phyloP scores from a whole-genome alignment of 225 moss, liverwort and hornwort species.

The Bryoerythrophyllum caledonicum region DNA sequence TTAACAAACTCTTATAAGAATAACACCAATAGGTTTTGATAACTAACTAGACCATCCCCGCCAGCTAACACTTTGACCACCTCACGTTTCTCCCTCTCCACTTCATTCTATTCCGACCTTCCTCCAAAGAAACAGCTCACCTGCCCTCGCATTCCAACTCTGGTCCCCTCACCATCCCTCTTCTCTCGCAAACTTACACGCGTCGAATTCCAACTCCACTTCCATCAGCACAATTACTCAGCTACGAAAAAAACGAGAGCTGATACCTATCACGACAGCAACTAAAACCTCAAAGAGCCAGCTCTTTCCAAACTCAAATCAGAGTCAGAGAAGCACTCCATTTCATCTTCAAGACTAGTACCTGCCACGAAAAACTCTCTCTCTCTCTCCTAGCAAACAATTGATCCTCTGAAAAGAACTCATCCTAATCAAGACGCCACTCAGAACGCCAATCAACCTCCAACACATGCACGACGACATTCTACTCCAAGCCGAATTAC shows the following conservation, averaged over 20 bases:
- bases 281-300: neutral
- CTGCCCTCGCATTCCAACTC: conserved; percentile 4
- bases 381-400: neutral
- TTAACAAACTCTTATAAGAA: neutral
- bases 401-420: neutral
- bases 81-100: neutral
- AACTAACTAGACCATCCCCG: neutral
- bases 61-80: neutral
- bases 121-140: neutral
- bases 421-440: neutral
- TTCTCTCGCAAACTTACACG: neutral
- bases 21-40: neutral
- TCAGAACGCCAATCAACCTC: too few species aligned
- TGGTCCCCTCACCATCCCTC: neutral
- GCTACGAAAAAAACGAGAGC: neutral
- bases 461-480: neutral
- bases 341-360: neutral
- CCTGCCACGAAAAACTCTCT: neutral
- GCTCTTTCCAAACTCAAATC: neutral
- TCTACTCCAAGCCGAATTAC: neutral
- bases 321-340: neutral
- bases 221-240: neutral
- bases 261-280: neutral
- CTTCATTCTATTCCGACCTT: neutral
- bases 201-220: neutral